phyloP scores from a whole-genome alignment of 2,329 filamentous ascomycete genomes.

The Colletotrichum euphorbiae region DNA sequence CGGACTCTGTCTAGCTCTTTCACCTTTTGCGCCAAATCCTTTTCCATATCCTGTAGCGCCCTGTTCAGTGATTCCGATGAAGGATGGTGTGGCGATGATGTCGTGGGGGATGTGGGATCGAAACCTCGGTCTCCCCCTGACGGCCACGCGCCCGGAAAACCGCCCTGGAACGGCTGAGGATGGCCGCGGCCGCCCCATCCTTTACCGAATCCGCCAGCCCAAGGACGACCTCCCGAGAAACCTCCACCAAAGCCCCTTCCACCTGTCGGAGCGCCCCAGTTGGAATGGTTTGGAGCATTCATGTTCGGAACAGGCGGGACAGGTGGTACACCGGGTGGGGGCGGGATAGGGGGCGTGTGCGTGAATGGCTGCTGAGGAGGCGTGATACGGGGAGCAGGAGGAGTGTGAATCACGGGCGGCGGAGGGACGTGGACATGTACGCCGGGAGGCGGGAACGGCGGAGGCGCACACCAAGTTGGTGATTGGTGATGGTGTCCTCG shows the following conservation, averaged over 20 bases:
- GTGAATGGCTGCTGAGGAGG: neutral
- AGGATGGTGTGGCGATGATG: neutral
- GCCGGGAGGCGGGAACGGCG: constrained; percentile 19
- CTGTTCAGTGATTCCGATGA: constrained; percentile 30
- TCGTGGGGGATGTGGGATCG: neutral
- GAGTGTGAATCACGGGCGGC: constrained; percentile 4
- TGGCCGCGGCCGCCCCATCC: constrained; percentile 14
- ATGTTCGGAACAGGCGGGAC: constrained; percentile 12
- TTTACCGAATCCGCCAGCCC: constrained; percentile 25
- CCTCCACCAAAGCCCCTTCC: neutral
- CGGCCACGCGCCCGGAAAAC: constrained; percentile 25
- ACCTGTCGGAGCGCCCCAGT: constrained; percentile 10
- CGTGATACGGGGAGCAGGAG: neutral
- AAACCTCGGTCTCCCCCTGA: neutral
- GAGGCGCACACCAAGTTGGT: constrained; percentile 18
- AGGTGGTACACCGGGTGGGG: neutral
- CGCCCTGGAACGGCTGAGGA: neutral
- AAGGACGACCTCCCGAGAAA: constrained; percentile 1
- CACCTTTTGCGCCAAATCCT: constrained; percentile 17
- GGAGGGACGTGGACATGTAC: constrained; percentile 8
- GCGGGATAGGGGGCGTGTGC: constrained; percentile 2
- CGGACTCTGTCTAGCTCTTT: constrained; percentile 38
- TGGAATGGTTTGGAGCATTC: neutral
- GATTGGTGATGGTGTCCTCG: constrained; percentile 21
- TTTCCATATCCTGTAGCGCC: constrained; percentile 21